Base-by-base conservation (phyloP, 129 eudicot genomes). In the Lonicera japonica region DNA sequence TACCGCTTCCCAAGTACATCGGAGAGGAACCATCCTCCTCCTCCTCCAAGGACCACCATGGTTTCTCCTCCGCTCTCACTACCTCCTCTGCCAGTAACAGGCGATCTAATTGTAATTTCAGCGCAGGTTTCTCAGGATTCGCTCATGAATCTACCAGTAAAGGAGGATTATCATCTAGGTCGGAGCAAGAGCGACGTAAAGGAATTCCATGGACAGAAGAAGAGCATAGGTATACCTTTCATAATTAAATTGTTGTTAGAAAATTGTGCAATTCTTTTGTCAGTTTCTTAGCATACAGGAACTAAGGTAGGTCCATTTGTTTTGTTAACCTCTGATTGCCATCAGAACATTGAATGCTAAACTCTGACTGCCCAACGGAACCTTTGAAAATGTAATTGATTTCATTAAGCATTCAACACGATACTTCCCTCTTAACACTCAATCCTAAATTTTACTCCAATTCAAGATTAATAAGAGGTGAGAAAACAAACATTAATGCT, bases 161-260 rank as follows among this genome's bases (percentile, higher is more conserved):
- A 10, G 73, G 83, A 16, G 87, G 75, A 45, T n/a, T n/a, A n/a
- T 73, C 64, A 34, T 85, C 95, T 11, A 73, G 81, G 40, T 66
- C 79, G 6, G 97, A 91, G 38, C 97, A 91, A 65, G 96, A 89
- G 58, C 82, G 95, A 5, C 79, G 95, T 22, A 89, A 89, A 79
- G 96, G 96, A 60, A 89, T 89, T 61, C 96, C 96, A 0, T 89
- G 96, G 96, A 89, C 96, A 0, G 95, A 89, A 70, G 96, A 88
- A 76, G 96, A 88, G 74, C 96, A 88, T 65, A 79, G 94, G 96
- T 84, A 79, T 11, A 61, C 56, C n/a, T n/a, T n/a, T n/a, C n/a
- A n/a, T n/a, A n/a, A n/a, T n/a, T n/a, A n/a, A n/a, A n/a, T n/a
- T n/a, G n/a, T n/a, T n/a, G n/a, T n/a, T n/a, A n/a, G n/a, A n/a